phyloP scores from a whole-genome alignment of 169 alveolate genomes.

The Amoebophrya sp. region DNA sequence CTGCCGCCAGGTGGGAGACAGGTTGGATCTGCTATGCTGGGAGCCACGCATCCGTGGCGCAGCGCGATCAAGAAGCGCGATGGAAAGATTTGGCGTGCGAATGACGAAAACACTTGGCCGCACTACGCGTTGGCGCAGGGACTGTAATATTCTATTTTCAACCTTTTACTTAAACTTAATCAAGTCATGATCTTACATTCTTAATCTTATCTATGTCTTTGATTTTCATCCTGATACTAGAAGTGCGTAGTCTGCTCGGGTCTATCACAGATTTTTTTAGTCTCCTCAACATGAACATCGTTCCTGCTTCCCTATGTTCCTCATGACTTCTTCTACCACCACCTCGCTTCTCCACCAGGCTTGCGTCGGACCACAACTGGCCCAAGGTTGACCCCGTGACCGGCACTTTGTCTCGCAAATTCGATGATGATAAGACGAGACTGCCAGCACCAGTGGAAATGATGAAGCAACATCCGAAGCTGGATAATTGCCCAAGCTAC shows the following conservation, averaged over 20 bases:
- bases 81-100: neutral
- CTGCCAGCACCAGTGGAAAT: neutral
- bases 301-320: too few species aligned
- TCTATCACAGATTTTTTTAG: too few species aligned
- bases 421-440: too few species aligned
- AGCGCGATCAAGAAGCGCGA: neutral
- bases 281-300: too few species aligned
- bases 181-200: too few species aligned
- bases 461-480: slow-evolving; percentile 5
- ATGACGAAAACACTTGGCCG: neutral
- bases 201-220: too few species aligned
- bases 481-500: neutral
- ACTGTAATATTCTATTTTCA: too few species aligned
- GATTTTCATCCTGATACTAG: too few species aligned
- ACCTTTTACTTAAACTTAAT: too few species aligned
- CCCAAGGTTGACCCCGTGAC: neutral
- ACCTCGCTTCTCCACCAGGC: too few species aligned
- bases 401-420: neutral
- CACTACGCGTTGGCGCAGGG: neutral
- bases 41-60: slow-evolving; percentile 21
- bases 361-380: neutral
- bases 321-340: too few species aligned
- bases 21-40: slow-evolving; percentile 15
- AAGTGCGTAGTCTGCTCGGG: too few species aligned
- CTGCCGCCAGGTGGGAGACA: slow-evolving; percentile 15